phyloP scores from a whole-genome alignment of 805 yeast species.

The Metschnikowia similis region DNA sequence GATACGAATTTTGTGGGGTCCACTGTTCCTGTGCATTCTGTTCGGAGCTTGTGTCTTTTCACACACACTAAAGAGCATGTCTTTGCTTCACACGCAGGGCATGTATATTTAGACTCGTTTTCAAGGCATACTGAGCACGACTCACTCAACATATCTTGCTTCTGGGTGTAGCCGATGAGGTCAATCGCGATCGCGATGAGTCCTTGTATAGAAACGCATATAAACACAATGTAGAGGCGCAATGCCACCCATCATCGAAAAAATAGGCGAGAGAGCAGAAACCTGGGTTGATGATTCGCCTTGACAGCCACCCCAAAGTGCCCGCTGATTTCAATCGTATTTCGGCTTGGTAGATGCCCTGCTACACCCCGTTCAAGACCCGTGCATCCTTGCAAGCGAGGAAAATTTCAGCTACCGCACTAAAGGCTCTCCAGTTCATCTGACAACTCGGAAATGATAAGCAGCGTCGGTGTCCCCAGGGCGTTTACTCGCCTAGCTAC shows the following conservation, averaged over 20 bases:
- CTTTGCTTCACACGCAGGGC: conserved; percentile 68
- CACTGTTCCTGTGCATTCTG: conserved; percentile 62
- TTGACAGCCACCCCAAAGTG: background rate
- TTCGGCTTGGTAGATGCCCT: background rate
- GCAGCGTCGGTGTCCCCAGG: conserved; percentile 7
- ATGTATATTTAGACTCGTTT: conserved; percentile 56
- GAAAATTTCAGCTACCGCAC: conserved; percentile 2
- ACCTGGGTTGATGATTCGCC: background rate
- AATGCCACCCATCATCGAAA: too few relatives aligned
- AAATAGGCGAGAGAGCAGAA: too few relatives aligned
- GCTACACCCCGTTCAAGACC: background rate
- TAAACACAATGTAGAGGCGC: background rate
- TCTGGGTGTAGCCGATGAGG: background rate
- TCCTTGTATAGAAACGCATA: background rate
- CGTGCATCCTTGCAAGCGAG: conserved; percentile 1
- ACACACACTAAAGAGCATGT: conserved; percentile 76
- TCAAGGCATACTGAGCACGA: conserved; percentile 34
- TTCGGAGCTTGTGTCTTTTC: conserved; percentile 58
- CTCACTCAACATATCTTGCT: conserved; percentile 11
- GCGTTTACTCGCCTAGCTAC: conserved; percentile 17
- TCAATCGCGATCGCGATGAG: conserved; percentile 2
- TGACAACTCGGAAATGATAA: conserved; percentile 7
- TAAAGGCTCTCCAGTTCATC: background rate
- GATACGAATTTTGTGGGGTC: conserved; percentile 59
- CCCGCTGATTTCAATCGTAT: too few relatives aligned